Conservation (phyloP, 1,139 yeast species). For the Yamadazyma songkhlaensis region DNA sequence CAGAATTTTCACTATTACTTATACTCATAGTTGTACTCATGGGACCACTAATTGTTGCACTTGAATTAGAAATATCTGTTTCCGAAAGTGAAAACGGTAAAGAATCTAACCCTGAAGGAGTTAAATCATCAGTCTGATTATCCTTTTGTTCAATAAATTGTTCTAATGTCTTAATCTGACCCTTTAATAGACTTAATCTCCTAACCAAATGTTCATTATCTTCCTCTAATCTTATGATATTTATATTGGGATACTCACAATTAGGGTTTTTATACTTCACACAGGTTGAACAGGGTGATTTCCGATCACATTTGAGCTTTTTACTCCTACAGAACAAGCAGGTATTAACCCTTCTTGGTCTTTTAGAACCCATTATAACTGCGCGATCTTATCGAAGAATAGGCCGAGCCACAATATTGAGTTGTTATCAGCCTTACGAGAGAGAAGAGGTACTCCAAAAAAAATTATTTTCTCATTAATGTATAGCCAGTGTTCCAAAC, state of each 20-base stretch:
- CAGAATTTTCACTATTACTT: too few species aligned
- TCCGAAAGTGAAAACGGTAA: too few species aligned
- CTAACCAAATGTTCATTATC: neutral
- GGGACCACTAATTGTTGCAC: too few species aligned
- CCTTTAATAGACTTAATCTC: neutral
- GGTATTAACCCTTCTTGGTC: constrained; percentile 7
- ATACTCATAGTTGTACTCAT: too few species aligned
- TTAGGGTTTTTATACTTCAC: constrained; percentile 9
- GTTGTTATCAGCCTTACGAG: too few species aligned
- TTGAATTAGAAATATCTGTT: too few species aligned
- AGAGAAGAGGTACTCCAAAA: neutral
- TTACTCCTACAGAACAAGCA: constrained; percentile 12
- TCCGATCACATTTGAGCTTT: constrained; percentile 14
- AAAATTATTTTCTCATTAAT: constrained; percentile 24
- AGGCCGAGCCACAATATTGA: too few species aligned
- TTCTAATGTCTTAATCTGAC: neutral
- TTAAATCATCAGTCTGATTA: neutral
- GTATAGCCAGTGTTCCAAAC: constrained; percentile 44
- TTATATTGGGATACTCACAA: constrained; percentile 8
- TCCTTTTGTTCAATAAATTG: neutral
- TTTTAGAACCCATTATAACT: neutral
- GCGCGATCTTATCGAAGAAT: too few species aligned
- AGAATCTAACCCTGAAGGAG: neutral
- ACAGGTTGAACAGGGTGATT: constrained; percentile 13
- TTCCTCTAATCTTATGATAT: constrained; percentile 2